phyloP scores from a whole-genome alignment of 345 rosid genomes.

The Triadica sebifera region DNA sequence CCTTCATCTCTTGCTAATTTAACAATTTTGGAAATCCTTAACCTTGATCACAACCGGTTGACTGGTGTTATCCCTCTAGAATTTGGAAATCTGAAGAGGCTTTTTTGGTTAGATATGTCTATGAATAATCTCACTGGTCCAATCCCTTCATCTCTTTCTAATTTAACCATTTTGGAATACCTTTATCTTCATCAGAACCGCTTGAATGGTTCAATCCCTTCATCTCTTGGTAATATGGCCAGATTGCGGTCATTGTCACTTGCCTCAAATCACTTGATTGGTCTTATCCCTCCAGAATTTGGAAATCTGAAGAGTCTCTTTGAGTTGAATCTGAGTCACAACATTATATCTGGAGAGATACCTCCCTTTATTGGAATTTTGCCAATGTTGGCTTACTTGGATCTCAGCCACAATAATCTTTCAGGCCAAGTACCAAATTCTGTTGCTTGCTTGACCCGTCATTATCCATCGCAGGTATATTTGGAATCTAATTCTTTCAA shows the following conservation, averaged over 20 bases:
- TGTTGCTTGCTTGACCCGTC: neutral
- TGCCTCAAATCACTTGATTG: neutral
- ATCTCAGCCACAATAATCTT: constrained; percentile 2
- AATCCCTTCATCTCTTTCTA: neutral
- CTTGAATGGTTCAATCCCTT: neutral
- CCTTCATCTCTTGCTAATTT: too few relatives aligned
- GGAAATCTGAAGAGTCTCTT: neutral
- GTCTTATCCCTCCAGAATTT: neutral
- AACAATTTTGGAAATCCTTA: too few relatives aligned
- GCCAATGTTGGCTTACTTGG: neutral
- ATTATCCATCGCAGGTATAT: neutral
- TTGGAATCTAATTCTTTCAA: neutral
- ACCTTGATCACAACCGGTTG: too few relatives aligned
- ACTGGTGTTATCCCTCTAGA: too few relatives aligned
- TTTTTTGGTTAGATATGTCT: too few relatives aligned
- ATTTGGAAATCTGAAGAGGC: too few relatives aligned
- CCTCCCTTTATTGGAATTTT: neutral
- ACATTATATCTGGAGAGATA: neutral
- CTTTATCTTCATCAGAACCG: neutral
- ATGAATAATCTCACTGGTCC: too few relatives aligned
- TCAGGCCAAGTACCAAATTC: constrained; percentile 1
- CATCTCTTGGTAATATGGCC: neutral
- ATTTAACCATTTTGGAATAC: neutral
- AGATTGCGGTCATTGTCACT: neutral
- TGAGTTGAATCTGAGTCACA: neutral